Percentiles rank a stretch among this genome's conserved stretches.
Conservation (phyloP, 768 basidiomycete species). For the Auriculariales sp. region DNA sequence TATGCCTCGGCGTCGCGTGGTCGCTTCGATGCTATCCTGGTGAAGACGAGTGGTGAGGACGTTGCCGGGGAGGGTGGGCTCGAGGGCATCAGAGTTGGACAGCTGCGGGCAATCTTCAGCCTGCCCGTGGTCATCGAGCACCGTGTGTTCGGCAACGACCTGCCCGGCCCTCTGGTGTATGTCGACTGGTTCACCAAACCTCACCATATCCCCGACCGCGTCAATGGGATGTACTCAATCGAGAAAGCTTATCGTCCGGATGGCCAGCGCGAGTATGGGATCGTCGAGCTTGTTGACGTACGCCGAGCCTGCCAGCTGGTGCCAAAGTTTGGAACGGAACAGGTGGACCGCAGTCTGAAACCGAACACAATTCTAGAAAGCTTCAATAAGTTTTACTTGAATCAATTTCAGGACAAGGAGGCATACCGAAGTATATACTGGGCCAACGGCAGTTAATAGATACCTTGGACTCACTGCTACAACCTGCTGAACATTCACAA, state of each 20-base stretch:
- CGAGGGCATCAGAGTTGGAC: conserved; percentile 3
- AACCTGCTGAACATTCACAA: no score
- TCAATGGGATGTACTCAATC: neutral
- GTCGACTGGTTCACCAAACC: conserved; percentile 14
- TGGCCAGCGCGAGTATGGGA: conserved; percentile 8
- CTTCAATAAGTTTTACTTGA: neutral
- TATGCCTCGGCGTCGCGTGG: neutral
- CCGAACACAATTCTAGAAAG: neutral
- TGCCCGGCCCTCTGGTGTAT: conserved; percentile 11
- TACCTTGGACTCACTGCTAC: no score
- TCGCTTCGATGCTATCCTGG: neutral
- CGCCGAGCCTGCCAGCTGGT: conserved; percentile 17
- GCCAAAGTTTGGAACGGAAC: conserved; percentile 15
- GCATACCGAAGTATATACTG: neutral
- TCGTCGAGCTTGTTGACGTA: conserved; percentile 14
- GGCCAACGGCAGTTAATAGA: no score
- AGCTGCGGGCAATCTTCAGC: conserved; percentile 8
- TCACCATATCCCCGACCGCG: neutral
- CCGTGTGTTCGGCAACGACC: neutral
- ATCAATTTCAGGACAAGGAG: neutral
- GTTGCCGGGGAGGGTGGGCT: neutral
- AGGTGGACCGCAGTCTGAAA: neutral
- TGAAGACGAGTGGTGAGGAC: neutral
- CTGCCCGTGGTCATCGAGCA: conserved; percentile 4
- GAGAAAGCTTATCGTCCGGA: neutral